Conservation (phyloP, 441 rosid species). For the Erysimum pusillum region DNA sequence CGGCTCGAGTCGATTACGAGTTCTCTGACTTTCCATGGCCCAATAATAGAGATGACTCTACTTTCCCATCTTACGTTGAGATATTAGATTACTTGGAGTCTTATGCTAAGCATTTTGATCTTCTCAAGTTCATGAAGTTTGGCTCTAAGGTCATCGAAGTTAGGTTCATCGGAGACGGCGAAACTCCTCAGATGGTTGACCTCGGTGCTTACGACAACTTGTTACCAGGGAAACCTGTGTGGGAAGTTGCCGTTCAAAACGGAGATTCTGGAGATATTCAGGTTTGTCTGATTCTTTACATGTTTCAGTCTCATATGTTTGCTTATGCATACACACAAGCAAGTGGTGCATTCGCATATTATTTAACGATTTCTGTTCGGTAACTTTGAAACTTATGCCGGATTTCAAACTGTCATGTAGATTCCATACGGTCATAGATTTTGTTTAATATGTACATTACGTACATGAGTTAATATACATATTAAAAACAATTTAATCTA, state of each 20-base stretch:
- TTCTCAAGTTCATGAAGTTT: conserved; percentile 67
- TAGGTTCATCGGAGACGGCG: conserved; percentile 56
- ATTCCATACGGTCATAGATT: not conserved
- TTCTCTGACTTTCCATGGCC: conserved; percentile 90
- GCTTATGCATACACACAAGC: not conserved
- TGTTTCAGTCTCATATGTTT: conserved; percentile 10
- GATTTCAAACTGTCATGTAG: not conserved
- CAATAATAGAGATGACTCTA: conserved; percentile 65
- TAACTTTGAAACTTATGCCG: not conserved
- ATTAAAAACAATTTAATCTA: not conserved
- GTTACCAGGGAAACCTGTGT: conserved; percentile 72
- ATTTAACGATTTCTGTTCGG: not conserved
- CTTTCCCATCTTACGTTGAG: conserved; percentile 75
- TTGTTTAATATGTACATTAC: not conserved
- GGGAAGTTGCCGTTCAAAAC: conserved; percentile 81
- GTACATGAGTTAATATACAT: not conserved
- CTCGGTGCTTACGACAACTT: conserved; percentile 49
- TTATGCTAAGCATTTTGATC: conserved; percentile 72
- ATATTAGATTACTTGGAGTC: conserved; percentile 75
- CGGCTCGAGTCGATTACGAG: conserved; percentile 71
- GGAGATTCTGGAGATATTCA: conserved; percentile 59
- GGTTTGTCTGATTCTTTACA: conserved; percentile 49
- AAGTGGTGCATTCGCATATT: not conserved
- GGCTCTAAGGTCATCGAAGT: conserved; percentile 75
- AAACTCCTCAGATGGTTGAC: conserved; percentile 28